Percentiles rank a stretch among this genome's conserved stretches.
Evolutionary conservation across 108 stramenopile genomes (phyloP).

Genomic region (Poteriospumella lacustris): DNA sequence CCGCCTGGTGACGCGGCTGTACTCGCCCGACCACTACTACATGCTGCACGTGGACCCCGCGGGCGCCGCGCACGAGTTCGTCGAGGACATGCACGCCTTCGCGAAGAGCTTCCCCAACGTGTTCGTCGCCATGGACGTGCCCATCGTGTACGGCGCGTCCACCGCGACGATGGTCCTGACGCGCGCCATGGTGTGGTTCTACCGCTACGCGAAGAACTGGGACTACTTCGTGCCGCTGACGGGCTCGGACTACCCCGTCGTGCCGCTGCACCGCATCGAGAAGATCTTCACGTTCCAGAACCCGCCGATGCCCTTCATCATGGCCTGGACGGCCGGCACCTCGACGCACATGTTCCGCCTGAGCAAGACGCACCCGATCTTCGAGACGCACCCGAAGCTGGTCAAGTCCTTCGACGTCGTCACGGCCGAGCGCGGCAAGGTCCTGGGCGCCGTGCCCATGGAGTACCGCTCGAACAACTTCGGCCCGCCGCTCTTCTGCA

Average conservation of each 20-base stretch:
- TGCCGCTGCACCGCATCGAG: neutral
- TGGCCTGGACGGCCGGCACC: constrained; percentile 25
- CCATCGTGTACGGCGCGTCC: constrained; percentile 24
- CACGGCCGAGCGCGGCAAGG: neutral
- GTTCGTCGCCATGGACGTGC: neutral
- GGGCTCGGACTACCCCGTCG: constrained; percentile 19
- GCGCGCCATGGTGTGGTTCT: neutral
- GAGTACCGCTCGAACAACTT: constrained; percentile 13
- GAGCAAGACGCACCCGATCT: neutral
- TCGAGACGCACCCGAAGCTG: neutral
- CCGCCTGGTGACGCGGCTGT: neutral
- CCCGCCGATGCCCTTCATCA: constrained; percentile 26
- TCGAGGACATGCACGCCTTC: neutral
- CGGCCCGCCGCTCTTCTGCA: constrained; percentile 1
- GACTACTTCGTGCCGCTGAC: constrained; percentile 22
- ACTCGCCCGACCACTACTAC: constrained; percentile 1
- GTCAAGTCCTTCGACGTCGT: neutral
- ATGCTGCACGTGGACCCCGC: neutral
- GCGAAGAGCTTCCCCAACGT: neutral
- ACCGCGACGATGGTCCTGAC: constrained; percentile 7
- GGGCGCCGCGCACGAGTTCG: neutral
- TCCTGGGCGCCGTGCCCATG: constrained; percentile 9
- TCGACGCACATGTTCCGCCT: constrained; percentile 12
- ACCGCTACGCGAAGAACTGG: neutral
- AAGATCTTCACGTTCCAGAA: neutral